A percentile compares a stretch with the other conserved stretches of the same genome.
Conservation (phyloP, 1,139 yeast species). For the Diutina siamensis region DNA sequence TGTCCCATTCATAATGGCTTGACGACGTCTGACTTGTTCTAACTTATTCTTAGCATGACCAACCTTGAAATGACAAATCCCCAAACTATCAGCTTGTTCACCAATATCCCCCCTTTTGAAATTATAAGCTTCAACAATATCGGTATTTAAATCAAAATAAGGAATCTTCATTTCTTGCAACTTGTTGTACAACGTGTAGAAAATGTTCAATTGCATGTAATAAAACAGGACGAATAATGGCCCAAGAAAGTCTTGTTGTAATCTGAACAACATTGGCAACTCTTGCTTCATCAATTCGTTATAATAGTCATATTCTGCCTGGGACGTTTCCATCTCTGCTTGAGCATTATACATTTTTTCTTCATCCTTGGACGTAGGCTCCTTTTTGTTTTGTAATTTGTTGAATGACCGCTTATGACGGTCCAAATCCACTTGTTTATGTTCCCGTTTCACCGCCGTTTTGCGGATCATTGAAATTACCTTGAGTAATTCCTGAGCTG, state of each 20-base stretch:
- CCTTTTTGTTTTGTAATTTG: conserved; percentile 74
- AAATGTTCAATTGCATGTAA: conserved; percentile 95
- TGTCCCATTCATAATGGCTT: not conserved
- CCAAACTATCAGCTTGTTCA: conserved; percentile 76
- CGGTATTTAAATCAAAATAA: conserved; percentile 77
- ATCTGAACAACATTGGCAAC: conserved; percentile 71
- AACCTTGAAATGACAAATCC: conserved; percentile 78
- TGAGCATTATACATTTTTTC: conserved; percentile 82
- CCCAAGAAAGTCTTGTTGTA: conserved; percentile 85
- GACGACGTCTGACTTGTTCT: conserved; percentile 24
- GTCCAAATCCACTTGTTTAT: conserved; percentile 89
- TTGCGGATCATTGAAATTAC: conserved; percentile 76
- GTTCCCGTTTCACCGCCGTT: conserved; percentile 92
- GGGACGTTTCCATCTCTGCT: conserved; percentile 81
- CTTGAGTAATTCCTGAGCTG: conserved; percentile 82
- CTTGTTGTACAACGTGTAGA: conserved; percentile 78
- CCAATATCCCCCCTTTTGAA: conserved; percentile 84
- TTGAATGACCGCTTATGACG: conserved; percentile 60
- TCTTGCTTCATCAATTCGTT: conserved; percentile 89
- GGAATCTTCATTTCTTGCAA: conserved; percentile 97
- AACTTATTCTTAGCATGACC: conserved; percentile 80
- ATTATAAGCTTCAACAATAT: conserved; percentile 68
- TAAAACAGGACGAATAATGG: conserved; percentile 91
- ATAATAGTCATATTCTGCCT: conserved; percentile 91
- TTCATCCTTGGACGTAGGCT: conserved; percentile 77